Percentiles rank a stretch among this genome's conserved stretches.
These are phyloP conservation scores for Porogramme epimiltina DNA, from an alignment of 1,284 basidiomycete species.

Conservation along the genomic window DNA sequence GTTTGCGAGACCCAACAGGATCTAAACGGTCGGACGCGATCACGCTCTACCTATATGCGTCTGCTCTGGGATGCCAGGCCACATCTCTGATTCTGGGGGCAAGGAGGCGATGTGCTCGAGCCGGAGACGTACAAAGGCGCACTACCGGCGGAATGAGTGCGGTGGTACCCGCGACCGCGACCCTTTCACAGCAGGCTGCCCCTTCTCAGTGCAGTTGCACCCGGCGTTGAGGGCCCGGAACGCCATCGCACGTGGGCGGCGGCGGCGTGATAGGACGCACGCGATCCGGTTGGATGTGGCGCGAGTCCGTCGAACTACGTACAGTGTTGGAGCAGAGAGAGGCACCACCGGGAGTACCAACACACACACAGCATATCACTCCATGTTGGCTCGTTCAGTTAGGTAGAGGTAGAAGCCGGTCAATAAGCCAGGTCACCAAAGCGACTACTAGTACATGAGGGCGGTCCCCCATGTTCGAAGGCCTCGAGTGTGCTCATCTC, in stretches of 20 bases:
- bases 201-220: constrained; percentile 50
- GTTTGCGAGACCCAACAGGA: not conserved
- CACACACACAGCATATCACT: no score
- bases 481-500: no score
- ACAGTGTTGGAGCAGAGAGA: not conserved
- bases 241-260: constrained; percentile 58
- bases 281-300: constrained; percentile 87
- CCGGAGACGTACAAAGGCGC: constrained; percentile 76
- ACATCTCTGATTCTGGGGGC: constrained; percentile 74
- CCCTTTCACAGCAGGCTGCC: constrained; percentile 77
- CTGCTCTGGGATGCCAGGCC: not conserved
- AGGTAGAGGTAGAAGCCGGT: no score
- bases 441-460: no score
- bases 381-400: no score
- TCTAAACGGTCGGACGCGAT: not conserved
- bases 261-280: constrained; percentile 52
- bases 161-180: constrained; percentile 95
- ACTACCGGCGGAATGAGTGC: constrained; percentile 67
- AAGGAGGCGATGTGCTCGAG: constrained; percentile 74
- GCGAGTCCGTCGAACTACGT: constrained; percentile 61
- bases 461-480: no score
- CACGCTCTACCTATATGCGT: not conserved
- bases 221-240: constrained; percentile 47
- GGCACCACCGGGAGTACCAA: no score
- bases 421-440: no score